phyloP scores from a whole-genome alignment of 768 basidiomycete species.

The Trametes elegans region DNA sequence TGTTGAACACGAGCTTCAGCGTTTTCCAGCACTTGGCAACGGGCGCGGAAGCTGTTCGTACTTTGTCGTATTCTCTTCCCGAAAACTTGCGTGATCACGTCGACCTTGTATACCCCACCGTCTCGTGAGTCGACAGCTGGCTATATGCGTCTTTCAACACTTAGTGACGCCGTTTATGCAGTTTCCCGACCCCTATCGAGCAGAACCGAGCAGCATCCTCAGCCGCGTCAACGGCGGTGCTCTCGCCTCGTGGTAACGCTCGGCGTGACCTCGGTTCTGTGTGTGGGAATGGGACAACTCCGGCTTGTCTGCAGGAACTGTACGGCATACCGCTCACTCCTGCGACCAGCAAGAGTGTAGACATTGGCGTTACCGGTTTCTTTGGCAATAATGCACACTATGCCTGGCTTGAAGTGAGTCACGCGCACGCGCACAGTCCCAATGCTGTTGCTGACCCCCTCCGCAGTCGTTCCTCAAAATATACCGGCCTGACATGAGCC shows the following conservation, averaged over 20 bases:
- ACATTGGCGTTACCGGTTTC: slow-evolving; percentile 31
- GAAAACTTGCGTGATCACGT: slow-evolving; percentile 29
- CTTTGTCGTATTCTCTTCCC: slow-evolving; percentile 39
- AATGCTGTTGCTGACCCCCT: slow-evolving; percentile 32
- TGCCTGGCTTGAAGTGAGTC: slow-evolving; percentile 18
- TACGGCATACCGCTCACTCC: slow-evolving; percentile 34
- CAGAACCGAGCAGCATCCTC: background rate
- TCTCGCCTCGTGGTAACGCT: background rate
- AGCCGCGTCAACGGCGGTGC: background rate
- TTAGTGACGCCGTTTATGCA: background rate
- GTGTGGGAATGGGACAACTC: slow-evolving; percentile 22
- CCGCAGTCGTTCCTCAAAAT: slow-evolving; percentile 27
- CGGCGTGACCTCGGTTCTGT: slow-evolving; percentile 8
- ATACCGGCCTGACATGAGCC: slow-evolving; percentile 25
- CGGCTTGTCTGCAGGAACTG: slow-evolving; percentile 30
- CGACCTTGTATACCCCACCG: slow-evolving; percentile 33
- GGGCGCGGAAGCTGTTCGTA: slow-evolving; percentile 31
- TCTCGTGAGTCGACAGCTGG: slow-evolving; percentile 19
- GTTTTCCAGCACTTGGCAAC: slow-evolving; percentile 32
- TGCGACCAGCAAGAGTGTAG: slow-evolving; percentile 24
- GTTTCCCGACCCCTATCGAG: background rate
- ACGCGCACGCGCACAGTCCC: slow-evolving; percentile 20
- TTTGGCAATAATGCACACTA: slow-evolving; percentile 25
- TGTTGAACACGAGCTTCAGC: slow-evolving; percentile 35
- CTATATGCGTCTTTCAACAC: background rate